Percentiles rank a stretch among this genome's conserved stretches.
Evolutionary conservation across 2,329 filamentous ascomycete genomes (phyloP).

Genomic region (Aspergillus sp.): DNA sequence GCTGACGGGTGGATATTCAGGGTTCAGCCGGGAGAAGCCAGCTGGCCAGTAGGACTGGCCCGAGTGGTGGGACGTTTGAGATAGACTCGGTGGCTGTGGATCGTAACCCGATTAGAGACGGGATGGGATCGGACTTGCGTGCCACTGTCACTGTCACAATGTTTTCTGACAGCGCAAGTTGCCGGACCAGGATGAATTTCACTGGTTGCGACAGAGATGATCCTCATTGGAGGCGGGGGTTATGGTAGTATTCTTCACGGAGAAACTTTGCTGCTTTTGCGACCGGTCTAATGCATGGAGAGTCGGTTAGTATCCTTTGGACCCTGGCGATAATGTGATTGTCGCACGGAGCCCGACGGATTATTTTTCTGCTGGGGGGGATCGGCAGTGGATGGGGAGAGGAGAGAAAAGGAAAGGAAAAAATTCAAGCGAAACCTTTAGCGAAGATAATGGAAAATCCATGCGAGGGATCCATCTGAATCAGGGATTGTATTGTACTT

Average conservation of each 20-base stretch:
- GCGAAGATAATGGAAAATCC: not conserved
- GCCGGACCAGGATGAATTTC: not conserved
- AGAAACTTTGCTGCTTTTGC: not conserved
- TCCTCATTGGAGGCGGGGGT: not conserved
- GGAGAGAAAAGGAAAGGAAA: not conserved
- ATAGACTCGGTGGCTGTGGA: constrained; percentile 18
- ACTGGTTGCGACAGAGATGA: not conserved
- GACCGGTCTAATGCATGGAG: not conserved
- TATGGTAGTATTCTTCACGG: not conserved
- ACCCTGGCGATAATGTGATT: not conserved
- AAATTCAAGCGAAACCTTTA: not conserved
- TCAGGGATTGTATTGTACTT: not conserved
- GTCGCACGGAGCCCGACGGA: not conserved
- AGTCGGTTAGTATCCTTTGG: not conserved
- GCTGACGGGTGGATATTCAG: not conserved
- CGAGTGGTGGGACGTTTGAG: constrained; percentile 15
- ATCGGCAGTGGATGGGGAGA: not conserved
- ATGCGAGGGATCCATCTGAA: not conserved
- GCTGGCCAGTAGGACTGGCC: constrained; percentile 9
- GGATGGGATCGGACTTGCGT: not conserved
- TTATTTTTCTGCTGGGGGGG: not conserved
- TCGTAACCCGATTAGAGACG: constrained; percentile 15
- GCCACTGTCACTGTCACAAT: not conserved
- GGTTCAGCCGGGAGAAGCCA: not conserved
- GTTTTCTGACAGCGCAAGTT: not conserved